Percentiles rank a stretch among this genome's conserved stretches.
Conservation (phyloP, 257 asterid genomes). For the Prunella vulgaris region DNA sequence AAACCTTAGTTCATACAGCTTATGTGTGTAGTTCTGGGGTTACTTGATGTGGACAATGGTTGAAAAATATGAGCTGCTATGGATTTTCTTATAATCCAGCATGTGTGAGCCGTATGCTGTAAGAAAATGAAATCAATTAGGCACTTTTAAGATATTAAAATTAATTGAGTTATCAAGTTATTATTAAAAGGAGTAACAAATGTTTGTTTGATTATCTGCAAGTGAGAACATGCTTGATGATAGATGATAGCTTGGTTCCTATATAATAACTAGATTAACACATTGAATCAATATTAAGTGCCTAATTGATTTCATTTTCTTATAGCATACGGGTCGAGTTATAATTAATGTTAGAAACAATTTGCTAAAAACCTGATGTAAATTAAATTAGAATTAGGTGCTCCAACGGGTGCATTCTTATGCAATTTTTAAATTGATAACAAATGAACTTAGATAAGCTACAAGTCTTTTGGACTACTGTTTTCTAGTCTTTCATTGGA, state of each 20-base stretch:
- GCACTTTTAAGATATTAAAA: not conserved
- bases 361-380: not conserved
- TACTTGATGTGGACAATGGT: slow-evolving; percentile 4
- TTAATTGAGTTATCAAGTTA: not conserved
- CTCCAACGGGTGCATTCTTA: not conserved
- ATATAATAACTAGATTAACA: no score
- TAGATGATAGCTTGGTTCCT: not conserved
- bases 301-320: not conserved
- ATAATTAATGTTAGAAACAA: not conserved
- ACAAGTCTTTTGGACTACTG: not conserved
- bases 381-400: not conserved
- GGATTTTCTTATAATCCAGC: slow-evolving; percentile 9
- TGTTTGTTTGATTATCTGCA: not conserved
- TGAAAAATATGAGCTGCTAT: slow-evolving; percentile 7
- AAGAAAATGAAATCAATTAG: slow-evolving; percentile 7
- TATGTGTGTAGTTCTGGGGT: slow-evolving; percentile 12
- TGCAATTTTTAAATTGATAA: not conserved
- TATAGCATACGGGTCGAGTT: not conserved
- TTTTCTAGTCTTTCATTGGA: not conserved
- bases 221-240: not conserved
- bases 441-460: not conserved
- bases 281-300: no score
- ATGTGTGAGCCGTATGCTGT: not conserved
- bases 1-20: no score
- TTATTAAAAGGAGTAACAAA: not conserved